These are phyloP conservation scores for Leccinum uliginosum DNA, from an alignment of 768 basidiomycete genomes.

Conservation along the genomic window DNA sequence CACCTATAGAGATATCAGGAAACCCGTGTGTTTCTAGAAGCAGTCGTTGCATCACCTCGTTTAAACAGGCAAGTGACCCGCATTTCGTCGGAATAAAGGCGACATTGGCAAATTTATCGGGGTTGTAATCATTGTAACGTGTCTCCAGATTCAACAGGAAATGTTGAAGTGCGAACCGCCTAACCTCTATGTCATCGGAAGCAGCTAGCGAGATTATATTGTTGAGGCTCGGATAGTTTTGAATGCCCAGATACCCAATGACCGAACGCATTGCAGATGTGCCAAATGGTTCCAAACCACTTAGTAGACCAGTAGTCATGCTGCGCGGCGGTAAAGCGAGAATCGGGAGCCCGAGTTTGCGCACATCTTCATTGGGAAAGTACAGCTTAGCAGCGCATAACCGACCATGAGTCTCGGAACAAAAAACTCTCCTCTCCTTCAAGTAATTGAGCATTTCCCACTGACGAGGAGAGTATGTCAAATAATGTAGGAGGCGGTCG, in stretches of 20 bases:
- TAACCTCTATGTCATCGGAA: not conserved
- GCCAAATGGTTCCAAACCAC: not conserved
- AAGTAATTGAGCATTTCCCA: slow-evolving; percentile 26
- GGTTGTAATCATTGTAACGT: slow-evolving; percentile 10
- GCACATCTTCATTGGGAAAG: slow-evolving; percentile 67
- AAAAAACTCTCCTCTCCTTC: slow-evolving; percentile 5
- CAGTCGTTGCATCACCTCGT: slow-evolving; percentile 7
- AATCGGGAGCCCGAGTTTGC: slow-evolving; percentile 71
- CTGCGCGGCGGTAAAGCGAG: slow-evolving; percentile 36
- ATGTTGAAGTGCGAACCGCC: slow-evolving; percentile 4
- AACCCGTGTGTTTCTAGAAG: not conserved
- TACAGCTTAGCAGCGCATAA: slow-evolving; percentile 52
- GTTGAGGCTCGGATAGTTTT: not conserved
- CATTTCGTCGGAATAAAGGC: slow-evolving; percentile 15
- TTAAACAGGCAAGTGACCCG: not conserved
- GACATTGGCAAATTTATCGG: slow-evolving; percentile 4
- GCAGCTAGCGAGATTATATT: slow-evolving; percentile 8
- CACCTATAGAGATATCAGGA: slow-evolving; percentile 5
- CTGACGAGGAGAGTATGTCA: slow-evolving; percentile 53
- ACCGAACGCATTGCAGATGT: not conserved
- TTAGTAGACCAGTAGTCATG: not conserved
- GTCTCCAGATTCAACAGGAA: slow-evolving; percentile 9
- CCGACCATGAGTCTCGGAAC: slow-evolving; percentile 1
- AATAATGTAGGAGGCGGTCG: slow-evolving; percentile 36
- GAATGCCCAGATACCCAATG: slow-evolving; percentile 4